These are phyloP conservation scores for Discostella stelligeroides DNA, from an alignment of 108 stramenopile genomes.

Conservation along the genomic window DNA sequence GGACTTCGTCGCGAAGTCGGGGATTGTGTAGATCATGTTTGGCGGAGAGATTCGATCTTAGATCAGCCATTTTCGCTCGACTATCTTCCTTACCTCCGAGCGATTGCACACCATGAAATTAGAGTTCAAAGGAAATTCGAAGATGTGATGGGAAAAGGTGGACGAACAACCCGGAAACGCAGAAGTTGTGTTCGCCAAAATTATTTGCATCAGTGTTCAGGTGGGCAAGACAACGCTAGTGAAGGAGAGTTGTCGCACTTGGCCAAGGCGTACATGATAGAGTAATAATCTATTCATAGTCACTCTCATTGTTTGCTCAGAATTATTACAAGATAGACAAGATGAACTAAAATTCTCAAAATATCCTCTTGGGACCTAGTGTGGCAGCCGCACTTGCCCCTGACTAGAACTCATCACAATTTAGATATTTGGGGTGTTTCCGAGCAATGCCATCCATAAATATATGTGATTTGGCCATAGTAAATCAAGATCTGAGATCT, in stretches of 20 bases:
- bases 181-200: constrained; percentile 20
- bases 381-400: too few relatives aligned
- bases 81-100: constrained; percentile 46
- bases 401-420: too few relatives aligned
- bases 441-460: too few relatives aligned
- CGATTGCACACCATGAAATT: constrained; percentile 35
- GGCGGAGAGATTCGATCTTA: constrained; percentile 15
- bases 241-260: neutral
- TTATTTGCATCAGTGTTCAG: constrained; percentile 29
- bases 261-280: constrained; percentile 8
- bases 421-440: too few relatives aligned
- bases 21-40: constrained; percentile 8
- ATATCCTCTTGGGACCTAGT: too few relatives aligned
- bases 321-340: too few relatives aligned
- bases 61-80: constrained; percentile 33
- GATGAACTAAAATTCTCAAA: too few relatives aligned
- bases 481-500: too few relatives aligned
- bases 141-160: constrained; percentile 30
- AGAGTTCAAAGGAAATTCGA: constrained; percentile 14
- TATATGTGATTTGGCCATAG: too few relatives aligned
- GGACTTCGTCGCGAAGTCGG: constrained; percentile 32
- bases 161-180: constrained; percentile 20
- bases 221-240: neutral
- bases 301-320: too few relatives aligned
- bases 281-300: too few relatives aligned